A percentile compares a stretch with the other conserved stretches of the same genome.
Evolutionary conservation across 2,329 filamentous ascomycete genomes (phyloP).

Genomic region (Elsinoe arachidis): DNA sequence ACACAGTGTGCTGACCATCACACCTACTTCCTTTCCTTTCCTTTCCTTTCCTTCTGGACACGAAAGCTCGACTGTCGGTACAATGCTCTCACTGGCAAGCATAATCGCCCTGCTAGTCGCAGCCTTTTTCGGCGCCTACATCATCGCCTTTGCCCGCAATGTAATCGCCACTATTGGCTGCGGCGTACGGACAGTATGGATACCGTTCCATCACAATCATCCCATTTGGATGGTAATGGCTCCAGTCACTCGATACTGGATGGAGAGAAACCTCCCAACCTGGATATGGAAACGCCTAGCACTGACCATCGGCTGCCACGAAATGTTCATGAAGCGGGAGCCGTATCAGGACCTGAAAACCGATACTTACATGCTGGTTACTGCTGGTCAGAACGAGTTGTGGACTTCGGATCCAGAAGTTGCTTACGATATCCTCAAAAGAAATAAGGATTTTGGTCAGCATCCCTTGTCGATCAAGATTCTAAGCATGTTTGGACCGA

Average conservation of each 20-base stretch:
- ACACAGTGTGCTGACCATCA: too few species aligned
- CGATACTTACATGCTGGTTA: not conserved
- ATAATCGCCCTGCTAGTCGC: not conserved
- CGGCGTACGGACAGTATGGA: not conserved
- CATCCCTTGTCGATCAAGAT: not conserved
- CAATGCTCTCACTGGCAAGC: not conserved
- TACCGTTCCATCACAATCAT: not conserved
- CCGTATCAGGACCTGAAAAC: not conserved
- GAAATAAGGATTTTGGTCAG: not conserved
- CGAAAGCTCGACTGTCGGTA: too few species aligned
- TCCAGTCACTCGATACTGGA: not conserved
- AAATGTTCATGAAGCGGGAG: not conserved
- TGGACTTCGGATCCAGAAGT: not conserved
- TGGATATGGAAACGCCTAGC: not conserved
- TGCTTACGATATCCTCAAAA: not conserved
- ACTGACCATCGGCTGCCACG: not conserved
- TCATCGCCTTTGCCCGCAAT: not conserved
- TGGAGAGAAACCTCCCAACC: not conserved
- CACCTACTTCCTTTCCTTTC: too few species aligned
- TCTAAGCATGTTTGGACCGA: slow-evolving; percentile 20
- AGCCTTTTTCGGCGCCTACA: not conserved
- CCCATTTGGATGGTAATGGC: not conserved
- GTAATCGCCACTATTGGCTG: not conserved
- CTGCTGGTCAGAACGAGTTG: not conserved
- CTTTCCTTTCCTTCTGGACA: too few species aligned